A percentile compares a stretch with the other conserved stretches of the same genome.
phyloP scores from a whole-genome alignment of 2,329 filamentous ascomycete genomes.

The Blumeriella jaapii region DNA sequence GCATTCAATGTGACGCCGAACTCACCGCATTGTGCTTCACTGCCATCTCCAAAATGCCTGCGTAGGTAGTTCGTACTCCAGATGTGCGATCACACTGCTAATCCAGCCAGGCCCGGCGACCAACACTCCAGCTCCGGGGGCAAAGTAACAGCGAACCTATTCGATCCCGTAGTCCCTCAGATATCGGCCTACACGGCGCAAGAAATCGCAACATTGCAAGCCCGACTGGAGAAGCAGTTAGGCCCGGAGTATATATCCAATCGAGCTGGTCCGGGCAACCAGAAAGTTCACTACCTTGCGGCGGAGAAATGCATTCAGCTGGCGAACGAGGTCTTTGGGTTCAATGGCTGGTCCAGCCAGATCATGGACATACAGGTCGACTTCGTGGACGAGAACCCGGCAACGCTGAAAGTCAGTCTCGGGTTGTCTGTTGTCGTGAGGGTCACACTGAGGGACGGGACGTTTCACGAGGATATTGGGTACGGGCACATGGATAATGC shows the following conservation, averaged over 20 bases:
- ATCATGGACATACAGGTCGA: constrained; percentile 92
- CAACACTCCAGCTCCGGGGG: constrained; percentile 38
- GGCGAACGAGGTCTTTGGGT: constrained; percentile 90
- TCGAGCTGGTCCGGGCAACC: constrained; percentile 68
- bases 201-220: constrained; percentile 80
- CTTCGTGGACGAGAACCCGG: constrained; percentile 78
- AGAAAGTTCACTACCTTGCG: constrained; percentile 86
- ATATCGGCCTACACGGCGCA: constrained; percentile 77
- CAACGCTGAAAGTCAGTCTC: constrained; percentile 68
- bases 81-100: constrained; percentile 2
- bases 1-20: constrained; percentile 11
- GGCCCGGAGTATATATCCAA: constrained; percentile 93
- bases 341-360: constrained; percentile 96
- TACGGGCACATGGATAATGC: constrained; percentile 96
- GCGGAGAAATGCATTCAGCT: constrained; percentile 94
- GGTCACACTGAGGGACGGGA: constrained; percentile 82
- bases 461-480: constrained; percentile 95
- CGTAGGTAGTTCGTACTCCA: constrained; percentile 28
- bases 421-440: constrained; percentile 85
- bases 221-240: constrained; percentile 80
- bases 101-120: constrained; percentile 48
- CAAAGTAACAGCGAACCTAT: constrained; percentile 57
- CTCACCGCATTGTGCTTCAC: constrained; percentile 3
- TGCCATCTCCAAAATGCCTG: constrained; percentile 31
- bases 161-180: constrained; percentile 57